Evolutionary conservation across 257 asterid species (phyloP).

Genomic region (Solanum lignicaule): DNA sequence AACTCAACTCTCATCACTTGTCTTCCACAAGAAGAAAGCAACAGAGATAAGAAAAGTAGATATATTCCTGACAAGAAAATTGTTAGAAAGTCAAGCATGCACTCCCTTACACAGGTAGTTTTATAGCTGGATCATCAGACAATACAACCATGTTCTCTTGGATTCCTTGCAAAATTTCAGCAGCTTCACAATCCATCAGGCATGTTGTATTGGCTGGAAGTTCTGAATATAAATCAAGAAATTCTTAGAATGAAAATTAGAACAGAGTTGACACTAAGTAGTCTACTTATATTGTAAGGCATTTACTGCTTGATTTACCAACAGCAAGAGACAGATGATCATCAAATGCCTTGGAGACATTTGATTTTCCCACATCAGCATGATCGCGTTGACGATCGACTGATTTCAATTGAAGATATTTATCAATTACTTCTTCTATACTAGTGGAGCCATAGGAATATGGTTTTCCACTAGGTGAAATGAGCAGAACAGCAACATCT

Average conservation of each 20-base stretch:
- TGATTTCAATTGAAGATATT: not conserved
- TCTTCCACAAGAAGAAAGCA: not conserved
- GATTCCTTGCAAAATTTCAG: slow-evolving; percentile 61
- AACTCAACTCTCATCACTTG: not conserved
- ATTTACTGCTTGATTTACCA: not conserved
- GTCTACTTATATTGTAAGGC: not conserved
- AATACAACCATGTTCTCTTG: slow-evolving; percentile 66
- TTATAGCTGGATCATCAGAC: slow-evolving; percentile 73
- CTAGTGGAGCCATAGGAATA: not conserved
- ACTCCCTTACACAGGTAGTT: slow-evolving; percentile 68
- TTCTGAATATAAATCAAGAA: slow-evolving; percentile 36
- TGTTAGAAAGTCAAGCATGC: not conserved
- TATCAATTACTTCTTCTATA: not conserved
- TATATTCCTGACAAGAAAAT: not conserved
- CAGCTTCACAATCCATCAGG: slow-evolving; percentile 90
- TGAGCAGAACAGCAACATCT: not conserved
- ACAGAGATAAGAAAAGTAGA: not conserved
- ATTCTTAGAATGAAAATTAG: slow-evolving; percentile 4
- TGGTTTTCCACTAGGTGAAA: not conserved
- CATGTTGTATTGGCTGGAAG: slow-evolving; percentile 47
- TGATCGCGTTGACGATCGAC: not conserved
- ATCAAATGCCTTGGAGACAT: not conserved
- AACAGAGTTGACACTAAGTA: not conserved
- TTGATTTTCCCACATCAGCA: not conserved
- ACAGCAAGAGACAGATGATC: not conserved